Conservation (phyloP, 192 early-diverging fungal species). For the Borealophlyctis nickersoniae region DNA sequence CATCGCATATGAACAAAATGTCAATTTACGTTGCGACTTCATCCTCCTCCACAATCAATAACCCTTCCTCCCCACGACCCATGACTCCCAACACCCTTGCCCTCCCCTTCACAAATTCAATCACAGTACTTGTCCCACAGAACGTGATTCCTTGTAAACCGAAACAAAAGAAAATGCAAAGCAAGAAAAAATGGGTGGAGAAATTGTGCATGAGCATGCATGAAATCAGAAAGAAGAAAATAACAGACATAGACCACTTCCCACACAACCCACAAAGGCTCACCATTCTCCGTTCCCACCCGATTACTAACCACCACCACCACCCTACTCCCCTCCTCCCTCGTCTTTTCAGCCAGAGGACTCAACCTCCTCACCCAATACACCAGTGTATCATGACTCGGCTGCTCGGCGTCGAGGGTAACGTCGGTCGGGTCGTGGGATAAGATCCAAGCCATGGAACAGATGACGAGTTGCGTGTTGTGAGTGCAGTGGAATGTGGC, state of each 20-base stretch:
- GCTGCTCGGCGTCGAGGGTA: background rate
- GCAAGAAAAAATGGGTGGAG: background rate
- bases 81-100: background rate
- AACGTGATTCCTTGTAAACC: background rate
- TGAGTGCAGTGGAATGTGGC: conserved; percentile 55
- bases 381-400: conserved; percentile 23
- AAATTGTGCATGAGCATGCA: background rate
- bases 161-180: no score
- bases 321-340: background rate
- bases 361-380: conserved; percentile 31
- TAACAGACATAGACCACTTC: background rate
- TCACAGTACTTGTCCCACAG: background rate
- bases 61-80: background rate
- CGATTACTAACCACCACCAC: conserved; percentile 6
- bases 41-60: no score
- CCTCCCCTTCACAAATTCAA: background rate
- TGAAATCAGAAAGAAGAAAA: background rate
- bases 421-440: conserved; percentile 6
- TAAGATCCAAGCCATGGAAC: conserved; percentile 72
- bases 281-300: background rate
- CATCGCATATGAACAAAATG: no score
- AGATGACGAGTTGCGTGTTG: conserved; percentile 48
- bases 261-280: background rate
- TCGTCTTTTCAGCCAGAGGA: conserved; percentile 14
- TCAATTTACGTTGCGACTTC: no score